Base-by-base conservation (phyloP, 2,329 filamentous ascomycete species). In the Talaromyces sp. region DNA sequence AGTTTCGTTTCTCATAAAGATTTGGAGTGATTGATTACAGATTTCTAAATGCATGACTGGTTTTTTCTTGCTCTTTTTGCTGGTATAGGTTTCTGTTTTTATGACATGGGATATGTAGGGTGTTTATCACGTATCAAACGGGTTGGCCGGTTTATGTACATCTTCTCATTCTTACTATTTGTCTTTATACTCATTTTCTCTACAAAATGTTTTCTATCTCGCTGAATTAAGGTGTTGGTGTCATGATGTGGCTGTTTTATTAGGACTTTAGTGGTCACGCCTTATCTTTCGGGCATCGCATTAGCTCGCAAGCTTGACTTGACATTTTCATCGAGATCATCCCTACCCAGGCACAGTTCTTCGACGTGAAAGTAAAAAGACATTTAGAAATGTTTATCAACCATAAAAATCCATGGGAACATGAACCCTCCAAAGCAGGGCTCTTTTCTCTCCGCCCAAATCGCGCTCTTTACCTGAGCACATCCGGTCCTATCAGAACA, bases 401-500 rank as follows among this genome's bases (percentile, higher is more conserved):
- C n/a, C 37, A 45, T 16, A 37, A 57, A 24, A 65, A 65, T 14
- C 63, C 37, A 13, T 65, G 63, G 57, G 63, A 61, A 65, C 35
- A 54, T 19, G 56, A 65, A 35, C 16, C 35, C 22, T 45, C 37
- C n/a, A 65, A 65, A 57, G 45, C 45, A 3, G 65, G 65, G 9
- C 63, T 72, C 41, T 27, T 72, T 31, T 67, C 67, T 31, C 65
- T 72, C 22, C 67, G 68, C 24, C 57, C 57, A 27, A 63, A 67
- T 35, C 68, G 71, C 62, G 65, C 60, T 27, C 67, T 73, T 22
- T 67, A 70, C 56, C 35, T 71, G 37, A 64, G 61, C 24, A 65
- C 66, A 59, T 67, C 70, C 10, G 71, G 72, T 27, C 70, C 69
- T 8, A 61, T 68, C 60, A 70, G 68, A 60, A 31, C 27, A 31